A percentile compares a stretch with the other conserved stretches of the same genome.
phyloP scores from a whole-genome alignment of 2,329 filamentous ascomycete species.

The Dendryphion nanum region DNA sequence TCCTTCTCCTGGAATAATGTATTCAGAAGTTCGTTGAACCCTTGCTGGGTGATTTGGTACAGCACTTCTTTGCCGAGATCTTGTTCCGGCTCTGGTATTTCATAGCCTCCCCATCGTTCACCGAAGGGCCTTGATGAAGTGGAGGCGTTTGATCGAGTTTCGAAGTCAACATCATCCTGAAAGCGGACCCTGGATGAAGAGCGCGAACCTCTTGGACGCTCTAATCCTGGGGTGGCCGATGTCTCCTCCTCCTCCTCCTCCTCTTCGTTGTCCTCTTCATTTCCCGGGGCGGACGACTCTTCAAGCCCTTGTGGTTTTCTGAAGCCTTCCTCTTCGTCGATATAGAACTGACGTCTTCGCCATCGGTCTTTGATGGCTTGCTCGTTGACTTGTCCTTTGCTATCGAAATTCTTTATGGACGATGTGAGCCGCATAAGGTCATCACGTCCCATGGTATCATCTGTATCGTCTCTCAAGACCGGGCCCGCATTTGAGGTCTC shows the following conservation, averaged over 20 bases:
- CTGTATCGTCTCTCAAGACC: constrained; percentile 19
- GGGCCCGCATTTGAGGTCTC: constrained; percentile 27
- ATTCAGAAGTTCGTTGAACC: constrained; percentile 89
- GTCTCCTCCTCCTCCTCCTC: constrained; percentile 8
- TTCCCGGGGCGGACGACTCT: constrained; percentile 6
- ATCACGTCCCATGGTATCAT: constrained; percentile 20
- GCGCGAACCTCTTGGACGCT: constrained; percentile 52
- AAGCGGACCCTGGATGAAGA: constrained; percentile 80
- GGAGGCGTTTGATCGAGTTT: constrained; percentile 69
- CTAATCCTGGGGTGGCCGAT: constrained; percentile 6
- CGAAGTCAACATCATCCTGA: constrained; percentile 68
- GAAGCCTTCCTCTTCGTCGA: constrained; percentile 80
- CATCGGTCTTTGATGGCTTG: constrained; percentile 61
- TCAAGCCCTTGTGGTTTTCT: constrained; percentile 18
- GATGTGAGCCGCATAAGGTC: constrained; percentile 13
- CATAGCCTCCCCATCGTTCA: constrained; percentile 74
- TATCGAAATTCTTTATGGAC: not conserved
- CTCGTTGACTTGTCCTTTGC: constrained; percentile 15
- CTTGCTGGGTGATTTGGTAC: constrained; percentile 87
- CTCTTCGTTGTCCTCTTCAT: constrained; percentile 5
- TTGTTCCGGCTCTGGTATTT: constrained; percentile 74
- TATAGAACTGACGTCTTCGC: constrained; percentile 75
- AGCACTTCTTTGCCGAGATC: constrained; percentile 86
- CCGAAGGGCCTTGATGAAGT: constrained; percentile 66
- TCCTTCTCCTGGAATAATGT: constrained; percentile 80